phyloP scores from a whole-genome alignment of 441 rosid species.

The Theobroma grandiflorum region DNA sequence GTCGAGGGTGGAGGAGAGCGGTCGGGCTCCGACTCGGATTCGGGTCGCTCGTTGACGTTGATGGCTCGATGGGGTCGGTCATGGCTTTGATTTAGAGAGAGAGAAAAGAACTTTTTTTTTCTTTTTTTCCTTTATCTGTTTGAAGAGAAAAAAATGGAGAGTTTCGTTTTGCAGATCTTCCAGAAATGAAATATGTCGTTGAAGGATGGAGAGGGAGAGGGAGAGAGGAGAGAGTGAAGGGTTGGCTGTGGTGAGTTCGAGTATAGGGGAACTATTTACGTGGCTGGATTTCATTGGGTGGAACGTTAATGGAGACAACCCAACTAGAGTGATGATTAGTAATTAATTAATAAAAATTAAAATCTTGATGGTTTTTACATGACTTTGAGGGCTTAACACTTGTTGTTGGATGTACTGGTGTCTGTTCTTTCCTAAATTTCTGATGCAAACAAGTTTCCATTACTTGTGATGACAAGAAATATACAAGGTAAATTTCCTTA shows the following conservation, averaged over 20 bases:
- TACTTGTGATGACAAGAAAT: too few relatives aligned
- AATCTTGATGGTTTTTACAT: not conserved
- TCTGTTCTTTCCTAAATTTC: too few relatives aligned
- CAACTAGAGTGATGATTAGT: not conserved
- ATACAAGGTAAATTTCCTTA: too few relatives aligned
- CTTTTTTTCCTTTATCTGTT: not conserved
- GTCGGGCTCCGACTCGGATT: constrained; percentile 40
- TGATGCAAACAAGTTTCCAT: too few relatives aligned
- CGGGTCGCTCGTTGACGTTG: constrained; percentile 49
- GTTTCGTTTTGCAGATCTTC: constrained; percentile 45
- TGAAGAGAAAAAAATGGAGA: constrained; percentile 20
- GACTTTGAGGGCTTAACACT: not conserved
- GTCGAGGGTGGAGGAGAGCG: constrained; percentile 74
- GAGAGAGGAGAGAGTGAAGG: constrained; percentile 29
- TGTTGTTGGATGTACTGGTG: not conserved
- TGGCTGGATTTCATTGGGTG: constrained; percentile 26
- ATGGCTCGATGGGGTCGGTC: constrained; percentile 70
- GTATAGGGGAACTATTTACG: not conserved
- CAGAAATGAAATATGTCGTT: constrained; percentile 14
- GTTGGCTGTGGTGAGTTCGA: constrained; percentile 22
- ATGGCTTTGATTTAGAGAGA: constrained; percentile 40
- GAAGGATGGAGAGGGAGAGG: constrained; percentile 1
- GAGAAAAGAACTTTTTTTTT: not conserved
- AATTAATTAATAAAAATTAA: not conserved
- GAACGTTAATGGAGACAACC: not conserved